Conservation (phyloP, 169 alveolate genomes). For the Blepharisma undulans region DNA sequence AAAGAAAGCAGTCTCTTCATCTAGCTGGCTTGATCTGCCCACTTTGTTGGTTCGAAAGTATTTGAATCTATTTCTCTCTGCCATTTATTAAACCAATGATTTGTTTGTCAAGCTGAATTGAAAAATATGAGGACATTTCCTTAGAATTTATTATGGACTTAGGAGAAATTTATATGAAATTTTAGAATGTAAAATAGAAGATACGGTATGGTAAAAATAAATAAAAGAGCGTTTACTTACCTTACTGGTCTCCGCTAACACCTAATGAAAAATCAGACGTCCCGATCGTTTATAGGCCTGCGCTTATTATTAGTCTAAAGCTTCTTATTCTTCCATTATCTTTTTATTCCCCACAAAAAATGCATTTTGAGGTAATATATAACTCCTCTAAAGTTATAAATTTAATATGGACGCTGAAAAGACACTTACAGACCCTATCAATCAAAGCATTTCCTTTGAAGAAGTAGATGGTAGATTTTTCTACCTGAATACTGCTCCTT, state of each 20-base stretch:
- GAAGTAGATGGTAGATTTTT: not conserved
- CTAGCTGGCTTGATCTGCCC: conserved; percentile 24
- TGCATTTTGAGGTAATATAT: not conserved
- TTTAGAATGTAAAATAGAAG: not conserved
- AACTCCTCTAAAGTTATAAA: not conserved
- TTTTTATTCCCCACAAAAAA: not conserved
- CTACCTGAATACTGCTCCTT: not conserved
- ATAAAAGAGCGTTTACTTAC: not conserved
- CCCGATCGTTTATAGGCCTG: not conserved
- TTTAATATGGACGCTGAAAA: not conserved
- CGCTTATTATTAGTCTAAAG: not conserved
- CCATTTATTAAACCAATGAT: not conserved
- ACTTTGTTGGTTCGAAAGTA: conserved; percentile 38
- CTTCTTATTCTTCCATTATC: not conserved
- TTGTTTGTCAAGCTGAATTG: not conserved
- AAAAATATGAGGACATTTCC: not conserved
- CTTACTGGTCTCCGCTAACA: not conserved
- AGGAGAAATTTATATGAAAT: not conserved
- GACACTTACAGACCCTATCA: not conserved
- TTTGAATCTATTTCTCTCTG: conserved; percentile 24
- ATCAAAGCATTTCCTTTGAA: not conserved
- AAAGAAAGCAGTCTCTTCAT: conserved; percentile 27
- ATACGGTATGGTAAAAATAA: not conserved
- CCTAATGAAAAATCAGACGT: not conserved
- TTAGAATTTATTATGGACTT: not conserved